Conservation (phyloP, 73 alveolate species). For the Uronychia binucleata region DNA sequence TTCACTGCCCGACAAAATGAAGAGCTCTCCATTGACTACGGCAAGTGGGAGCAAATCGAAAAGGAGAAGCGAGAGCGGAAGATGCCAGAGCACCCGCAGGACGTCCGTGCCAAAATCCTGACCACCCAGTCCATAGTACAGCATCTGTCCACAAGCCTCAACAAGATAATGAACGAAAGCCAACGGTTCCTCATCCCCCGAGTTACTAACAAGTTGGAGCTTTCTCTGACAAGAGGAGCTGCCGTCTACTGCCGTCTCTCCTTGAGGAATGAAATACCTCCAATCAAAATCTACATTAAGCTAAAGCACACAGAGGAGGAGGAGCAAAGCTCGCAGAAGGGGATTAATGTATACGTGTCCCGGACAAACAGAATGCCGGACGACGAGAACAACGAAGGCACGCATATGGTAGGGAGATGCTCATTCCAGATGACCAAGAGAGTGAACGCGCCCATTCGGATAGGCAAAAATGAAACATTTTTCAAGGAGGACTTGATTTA, state of each 20-base stretch:
- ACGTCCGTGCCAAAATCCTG: neutral
- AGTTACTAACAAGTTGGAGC: neutral
- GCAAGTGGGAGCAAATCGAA: neutral
- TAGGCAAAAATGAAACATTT: neutral
- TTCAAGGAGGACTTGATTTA: neutral
- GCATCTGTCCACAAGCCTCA: neutral
- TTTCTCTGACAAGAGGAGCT: neutral
- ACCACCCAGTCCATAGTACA: neutral
- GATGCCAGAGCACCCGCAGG: neutral
- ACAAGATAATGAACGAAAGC: neutral
- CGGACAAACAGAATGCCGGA: neutral
- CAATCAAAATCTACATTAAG: neutral
- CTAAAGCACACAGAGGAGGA: neutral
- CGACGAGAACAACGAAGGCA: neutral
- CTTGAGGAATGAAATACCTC: neutral
- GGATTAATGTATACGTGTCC: neutral
- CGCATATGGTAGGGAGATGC: neutral
- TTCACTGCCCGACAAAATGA: neutral
- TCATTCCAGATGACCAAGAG: neutral
- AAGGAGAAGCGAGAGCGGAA: neutral
- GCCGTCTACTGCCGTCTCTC: neutral
- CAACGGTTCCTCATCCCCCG: neutral
- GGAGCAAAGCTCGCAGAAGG: neutral
- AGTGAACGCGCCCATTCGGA: neutral
- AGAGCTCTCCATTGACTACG: neutral